Conservation (phyloP, 1,139 yeast genomes). For the Geotrichum citri-aurantii region DNA sequence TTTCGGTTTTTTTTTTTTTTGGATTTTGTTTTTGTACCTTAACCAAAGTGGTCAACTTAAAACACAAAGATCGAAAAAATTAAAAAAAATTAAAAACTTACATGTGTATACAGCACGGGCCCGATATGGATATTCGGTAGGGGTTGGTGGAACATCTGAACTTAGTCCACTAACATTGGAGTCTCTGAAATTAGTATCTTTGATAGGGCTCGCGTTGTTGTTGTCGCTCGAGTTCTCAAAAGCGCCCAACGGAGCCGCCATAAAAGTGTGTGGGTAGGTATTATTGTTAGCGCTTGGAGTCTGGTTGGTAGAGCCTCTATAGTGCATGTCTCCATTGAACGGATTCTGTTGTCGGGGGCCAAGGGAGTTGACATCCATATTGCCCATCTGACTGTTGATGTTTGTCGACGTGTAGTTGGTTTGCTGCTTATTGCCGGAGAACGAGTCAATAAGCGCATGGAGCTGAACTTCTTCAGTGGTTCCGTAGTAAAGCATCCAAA, state of each 20-base stretch:
- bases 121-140: constrained; percentile 64
- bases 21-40: too few species aligned
- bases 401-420: constrained; percentile 1
- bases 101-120: constrained; percentile 86
- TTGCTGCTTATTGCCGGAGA: constrained; percentile 34
- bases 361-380: background rate
- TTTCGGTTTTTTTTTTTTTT: too few species aligned
- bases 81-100: constrained; percentile 31
- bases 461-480: constrained; percentile 50
- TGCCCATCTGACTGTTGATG: background rate
- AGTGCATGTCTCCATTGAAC: constrained; percentile 2
- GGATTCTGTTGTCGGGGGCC: background rate
- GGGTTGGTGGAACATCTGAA: constrained; percentile 27
- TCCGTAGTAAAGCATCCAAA: constrained; percentile 81
- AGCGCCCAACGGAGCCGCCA: constrained; percentile 50
- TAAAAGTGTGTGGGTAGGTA: constrained; percentile 41
- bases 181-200: background rate
- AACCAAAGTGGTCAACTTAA: background rate
- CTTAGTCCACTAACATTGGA: background rate
- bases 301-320: background rate
- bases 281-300: background rate
- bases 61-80: background rate
- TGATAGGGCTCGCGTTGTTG: background rate
- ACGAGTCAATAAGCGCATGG: constrained; percentile 80
- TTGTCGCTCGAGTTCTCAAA: constrained; percentile 46